phyloP scores from a whole-genome alignment of 192 early-diverging fungal species.

The Bifiguratus adelaidae region DNA sequence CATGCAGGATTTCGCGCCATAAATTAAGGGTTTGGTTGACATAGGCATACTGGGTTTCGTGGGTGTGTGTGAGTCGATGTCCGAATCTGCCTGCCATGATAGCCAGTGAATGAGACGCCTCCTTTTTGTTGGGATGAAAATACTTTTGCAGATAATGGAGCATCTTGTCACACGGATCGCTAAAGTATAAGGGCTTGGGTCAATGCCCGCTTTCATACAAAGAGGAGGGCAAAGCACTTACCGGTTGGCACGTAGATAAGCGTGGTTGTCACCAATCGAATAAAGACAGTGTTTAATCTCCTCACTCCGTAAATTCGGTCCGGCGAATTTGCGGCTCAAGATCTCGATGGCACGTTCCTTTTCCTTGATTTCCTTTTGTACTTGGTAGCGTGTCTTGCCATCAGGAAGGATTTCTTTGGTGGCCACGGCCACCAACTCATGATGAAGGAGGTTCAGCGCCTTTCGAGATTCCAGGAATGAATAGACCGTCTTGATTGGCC shows the following conservation, averaged over 20 bases:
- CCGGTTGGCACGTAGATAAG: slow-evolving; percentile 76
- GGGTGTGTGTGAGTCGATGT: slow-evolving; percentile 85
- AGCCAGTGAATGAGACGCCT: slow-evolving; percentile 60
- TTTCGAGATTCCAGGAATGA: slow-evolving; percentile 53
- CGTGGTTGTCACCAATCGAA: slow-evolving; percentile 96
- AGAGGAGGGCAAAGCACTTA: slow-evolving; percentile 13
- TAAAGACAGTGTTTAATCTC: slow-evolving; percentile 81
- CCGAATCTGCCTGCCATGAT: slow-evolving; percentile 77
- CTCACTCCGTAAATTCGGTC: slow-evolving; percentile 41
- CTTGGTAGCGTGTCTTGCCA: slow-evolving; percentile 50
- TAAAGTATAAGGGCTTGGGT: slow-evolving; percentile 7
- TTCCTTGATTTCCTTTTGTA: slow-evolving; percentile 77
- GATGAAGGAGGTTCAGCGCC: slow-evolving; percentile 58
- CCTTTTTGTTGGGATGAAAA: slow-evolving; percentile 55
- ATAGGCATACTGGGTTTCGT: slow-evolving; percentile 88
- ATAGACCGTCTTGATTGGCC: slow-evolving; percentile 88
- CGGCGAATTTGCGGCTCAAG: slow-evolving; percentile 72
- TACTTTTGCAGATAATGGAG: slow-evolving; percentile 55
- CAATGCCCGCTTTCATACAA: neutral
- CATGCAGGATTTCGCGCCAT: slow-evolving; percentile 94
- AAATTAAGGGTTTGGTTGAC: slow-evolving; percentile 88
- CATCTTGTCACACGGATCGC: slow-evolving; percentile 96
- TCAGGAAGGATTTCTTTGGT: slow-evolving; percentile 61
- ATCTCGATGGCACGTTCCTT: slow-evolving; percentile 90
- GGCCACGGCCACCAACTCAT: slow-evolving; percentile 67